A percentile compares a stretch with the other conserved stretches of the same genome.
Evolutionary conservation across 352 stramenopile genomes (phyloP).

Genomic region (Phytophthora niederhauseri): DNA sequence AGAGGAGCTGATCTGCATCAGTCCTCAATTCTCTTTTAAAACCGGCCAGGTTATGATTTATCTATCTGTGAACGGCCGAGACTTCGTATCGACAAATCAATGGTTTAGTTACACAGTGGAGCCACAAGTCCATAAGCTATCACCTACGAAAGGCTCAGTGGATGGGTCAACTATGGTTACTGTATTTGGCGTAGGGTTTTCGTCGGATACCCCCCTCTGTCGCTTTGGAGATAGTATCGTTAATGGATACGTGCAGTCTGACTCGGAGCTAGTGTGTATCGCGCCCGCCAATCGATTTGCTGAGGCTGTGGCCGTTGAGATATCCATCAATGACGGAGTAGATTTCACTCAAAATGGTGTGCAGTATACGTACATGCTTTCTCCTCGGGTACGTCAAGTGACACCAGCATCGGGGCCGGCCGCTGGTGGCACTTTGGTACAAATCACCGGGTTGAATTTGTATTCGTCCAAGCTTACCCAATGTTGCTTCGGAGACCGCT

Average conservation of each 20-base stretch:
- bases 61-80: conserved; percentile 74
- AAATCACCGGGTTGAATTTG: conserved; percentile 60
- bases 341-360: conserved; percentile 85
- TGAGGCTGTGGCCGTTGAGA: conserved; percentile 52
- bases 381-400: conserved; percentile 57
- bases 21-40: conserved; percentile 34
- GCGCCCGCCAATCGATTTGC: conserved; percentile 41
- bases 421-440: conserved; percentile 58
- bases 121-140: conserved; percentile 49
- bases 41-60: conserved; percentile 34
- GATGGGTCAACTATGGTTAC: conserved; percentile 64
- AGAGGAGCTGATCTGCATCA: conserved; percentile 48
- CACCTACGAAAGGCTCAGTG: conserved; percentile 52
- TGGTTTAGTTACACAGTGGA: conserved; percentile 58
- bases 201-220: conserved; percentile 46
- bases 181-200: conserved; percentile 50
- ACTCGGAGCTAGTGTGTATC: conserved; percentile 46
- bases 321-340: conserved; percentile 89
- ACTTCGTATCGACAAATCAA: conserved; percentile 60
- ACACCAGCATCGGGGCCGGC: conserved; percentile 48
- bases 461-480: conserved; percentile 57
- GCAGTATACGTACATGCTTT: conserved; percentile 62
- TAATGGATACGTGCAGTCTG: conserved; percentile 45
- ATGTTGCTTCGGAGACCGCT: conserved; percentile 68
- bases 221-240: conserved; percentile 49